Conservation (phyloP, 176 grass and related monocot species). For the Oropetium thomaeum region DNA sequence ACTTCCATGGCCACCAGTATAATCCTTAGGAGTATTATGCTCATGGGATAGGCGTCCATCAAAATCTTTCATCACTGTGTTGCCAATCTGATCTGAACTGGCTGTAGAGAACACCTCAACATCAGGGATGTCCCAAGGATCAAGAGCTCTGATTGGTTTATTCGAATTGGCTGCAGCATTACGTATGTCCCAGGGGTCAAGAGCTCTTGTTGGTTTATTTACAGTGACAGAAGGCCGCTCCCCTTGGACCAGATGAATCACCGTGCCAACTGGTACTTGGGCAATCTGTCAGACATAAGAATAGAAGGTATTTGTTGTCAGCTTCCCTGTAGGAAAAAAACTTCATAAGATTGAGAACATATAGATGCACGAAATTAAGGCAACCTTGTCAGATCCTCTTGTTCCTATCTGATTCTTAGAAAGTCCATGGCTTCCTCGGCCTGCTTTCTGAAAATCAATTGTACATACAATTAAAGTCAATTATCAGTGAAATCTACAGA, state of each 20-base stretch:
- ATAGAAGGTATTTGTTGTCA: background rate
- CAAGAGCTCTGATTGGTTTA: constrained; percentile 6
- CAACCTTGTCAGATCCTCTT: constrained; percentile 62
- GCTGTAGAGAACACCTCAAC: background rate
- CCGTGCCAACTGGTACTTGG: constrained; percentile 76
- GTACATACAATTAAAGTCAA: constrained; percentile 6
- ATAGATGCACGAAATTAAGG: background rate
- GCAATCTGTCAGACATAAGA: constrained; percentile 43
- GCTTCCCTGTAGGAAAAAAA: background rate
- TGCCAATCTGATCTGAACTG: background rate
- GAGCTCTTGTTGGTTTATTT: constrained; percentile 38
- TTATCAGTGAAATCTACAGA: constrained; percentile 14
- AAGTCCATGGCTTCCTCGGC: constrained; percentile 56
- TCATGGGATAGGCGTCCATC: background rate
- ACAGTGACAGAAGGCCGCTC: constrained; percentile 41
- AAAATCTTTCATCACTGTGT: constrained; percentile 2
- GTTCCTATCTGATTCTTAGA: constrained; percentile 69
- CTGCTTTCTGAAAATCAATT: constrained; percentile 58
- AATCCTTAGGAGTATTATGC: background rate
- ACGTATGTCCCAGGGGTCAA: constrained; percentile 74
- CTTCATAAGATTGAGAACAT: background rate
- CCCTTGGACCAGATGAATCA: constrained; percentile 75
- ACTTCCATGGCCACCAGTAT: background rate
- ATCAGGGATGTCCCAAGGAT: background rate
- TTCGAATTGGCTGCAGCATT: constrained; percentile 15